Evolutionary conservation across 208 protist species (phyloP), one percentile per base, ranked within the genome.

Genomic region (Jaenimonas drosophilae): DNA sequence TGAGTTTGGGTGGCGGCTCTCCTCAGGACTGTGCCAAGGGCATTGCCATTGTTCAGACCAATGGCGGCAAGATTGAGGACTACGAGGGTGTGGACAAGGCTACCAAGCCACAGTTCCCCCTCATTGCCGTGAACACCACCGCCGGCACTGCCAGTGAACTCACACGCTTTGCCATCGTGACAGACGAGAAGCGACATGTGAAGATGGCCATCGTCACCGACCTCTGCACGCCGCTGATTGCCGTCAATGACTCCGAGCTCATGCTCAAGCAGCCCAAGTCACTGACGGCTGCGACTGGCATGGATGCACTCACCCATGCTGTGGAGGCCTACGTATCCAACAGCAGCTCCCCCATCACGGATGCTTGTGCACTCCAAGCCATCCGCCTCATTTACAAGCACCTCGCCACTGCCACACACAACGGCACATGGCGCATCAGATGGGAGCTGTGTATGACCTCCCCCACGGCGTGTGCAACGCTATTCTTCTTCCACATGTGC

Each of bases 91-190:
- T 83, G 3, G 65, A 80, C 51, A 69, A 61, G 48, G 59, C 66
- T 3, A 41, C 41, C 23, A 67, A 64, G 49, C 59, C 58, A 20
- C 70, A 79, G 54, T 85, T 68, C 54, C 76, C 67, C 2, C 49
- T 87, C 24, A 64, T 88, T 29, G 75, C 76, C 21, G 70, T 96
- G 23, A 90, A 88, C 44, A 96, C 86, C 4, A 94, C 89, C 3
- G 70, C 83, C 29, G 89, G 86, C 27, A 96, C 89, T 9, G 89
- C 77, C 14, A 88, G 74, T 31, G 89, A 96, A 69, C 76, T 94
- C 27, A 96, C 89, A 4, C 81, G 78, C 36, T 91, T 93, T 52
- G 46, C 81, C 11, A 76, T 96, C 28, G 72, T 96, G 53, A 93
- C 89, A 7, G 76, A 80, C 33, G 76, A 86, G 55, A 54, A 25